Conservation (phyloP, 352 stramenopile genomes). For the Phytophthora crassamura region DNA sequence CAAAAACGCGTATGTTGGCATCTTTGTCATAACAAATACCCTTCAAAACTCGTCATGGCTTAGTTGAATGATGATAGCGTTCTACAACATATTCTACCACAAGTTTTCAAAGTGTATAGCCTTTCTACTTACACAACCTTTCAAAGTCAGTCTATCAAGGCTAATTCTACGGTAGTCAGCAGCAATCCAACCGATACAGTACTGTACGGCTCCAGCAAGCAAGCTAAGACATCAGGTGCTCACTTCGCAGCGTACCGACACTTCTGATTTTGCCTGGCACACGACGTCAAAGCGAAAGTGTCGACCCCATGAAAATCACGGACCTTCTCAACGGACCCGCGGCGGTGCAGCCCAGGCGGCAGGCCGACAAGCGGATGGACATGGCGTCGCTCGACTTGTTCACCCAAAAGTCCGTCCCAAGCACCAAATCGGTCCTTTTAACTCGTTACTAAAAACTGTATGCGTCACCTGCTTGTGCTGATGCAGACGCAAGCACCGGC, state of each 20-base stretch:
- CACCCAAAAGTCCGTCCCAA: conserved; percentile 33
- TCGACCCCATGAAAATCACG: conserved; percentile 41
- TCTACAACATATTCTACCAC: too few species aligned
- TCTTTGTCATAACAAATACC: too few species aligned
- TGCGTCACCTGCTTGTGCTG: not conserved
- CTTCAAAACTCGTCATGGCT: too few species aligned
- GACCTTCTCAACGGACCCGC: conserved; percentile 37
- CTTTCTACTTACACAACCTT: too few species aligned
- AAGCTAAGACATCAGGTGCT: conserved; percentile 43
- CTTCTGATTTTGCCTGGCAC: conserved; percentile 28
- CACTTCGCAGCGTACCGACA: conserved; percentile 21
- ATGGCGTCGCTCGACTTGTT: conserved; percentile 68
- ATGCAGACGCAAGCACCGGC: conserved; percentile 35
- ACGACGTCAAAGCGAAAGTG: too few species aligned
- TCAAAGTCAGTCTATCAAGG: too few species aligned
- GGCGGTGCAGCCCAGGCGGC: not conserved
- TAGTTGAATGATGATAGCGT: too few species aligned
- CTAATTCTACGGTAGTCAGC: too few species aligned
- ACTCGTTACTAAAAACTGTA: conserved; percentile 18
- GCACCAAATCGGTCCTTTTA: not conserved
- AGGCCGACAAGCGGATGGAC: conserved; percentile 44
- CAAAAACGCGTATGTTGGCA: too few species aligned
- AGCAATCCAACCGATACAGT: conserved; percentile 17
- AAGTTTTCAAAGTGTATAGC: too few species aligned
- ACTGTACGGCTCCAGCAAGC: not conserved